Conservation (phyloP, 2,329 filamentous ascomycete species). For the Coniochaeta sp. region DNA sequence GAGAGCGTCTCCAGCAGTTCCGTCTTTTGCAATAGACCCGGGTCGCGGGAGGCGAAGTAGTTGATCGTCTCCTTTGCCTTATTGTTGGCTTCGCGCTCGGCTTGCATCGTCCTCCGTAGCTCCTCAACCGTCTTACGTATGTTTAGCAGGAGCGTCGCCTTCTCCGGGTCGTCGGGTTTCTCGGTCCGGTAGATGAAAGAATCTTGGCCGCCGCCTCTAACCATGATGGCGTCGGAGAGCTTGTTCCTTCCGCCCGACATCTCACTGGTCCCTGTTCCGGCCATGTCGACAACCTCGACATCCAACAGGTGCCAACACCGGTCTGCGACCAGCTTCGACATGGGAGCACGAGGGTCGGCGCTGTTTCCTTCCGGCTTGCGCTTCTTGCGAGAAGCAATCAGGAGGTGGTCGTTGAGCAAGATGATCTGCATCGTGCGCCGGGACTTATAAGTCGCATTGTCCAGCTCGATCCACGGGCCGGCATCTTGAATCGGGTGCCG, state of each 20-base stretch:
- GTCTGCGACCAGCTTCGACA: conserved; percentile 81
- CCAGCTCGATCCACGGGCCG: conserved; percentile 88
- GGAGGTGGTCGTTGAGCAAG: conserved; percentile 85
- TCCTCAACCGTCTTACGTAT: conserved; percentile 92
- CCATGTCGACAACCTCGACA: conserved; percentile 86
- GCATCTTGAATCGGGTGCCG: conserved; percentile 92
- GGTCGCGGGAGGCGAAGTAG: conserved; percentile 74
- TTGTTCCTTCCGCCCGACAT: conserved; percentile 50
- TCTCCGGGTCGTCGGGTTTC: conserved; percentile 70
- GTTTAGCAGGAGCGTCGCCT: conserved; percentile 73
- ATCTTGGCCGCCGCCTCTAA: conserved; percentile 77
- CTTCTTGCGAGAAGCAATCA: conserved; percentile 89
- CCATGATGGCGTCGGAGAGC: conserved; percentile 80
- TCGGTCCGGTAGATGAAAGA: conserved; percentile 93
- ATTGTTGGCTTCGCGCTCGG: conserved; percentile 80
- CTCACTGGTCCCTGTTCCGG: conserved; percentile 52
- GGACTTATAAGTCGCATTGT: conserved; percentile 96
- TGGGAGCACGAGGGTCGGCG: conserved; percentile 40
- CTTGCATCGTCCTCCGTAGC: conserved; percentile 74
- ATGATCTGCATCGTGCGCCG: conserved; percentile 85
- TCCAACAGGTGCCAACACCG: conserved; percentile 91
- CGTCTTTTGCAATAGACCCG: conserved; percentile 68
- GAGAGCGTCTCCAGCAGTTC: conserved; percentile 74
- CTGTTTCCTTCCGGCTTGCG: conserved; percentile 66
- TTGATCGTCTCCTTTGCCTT: conserved; percentile 80